A percentile compares a stretch with the other conserved stretches of the same genome.
Conservation (phyloP, 176 grass and related monocot species). For the Phyllostachys edulis region DNA sequence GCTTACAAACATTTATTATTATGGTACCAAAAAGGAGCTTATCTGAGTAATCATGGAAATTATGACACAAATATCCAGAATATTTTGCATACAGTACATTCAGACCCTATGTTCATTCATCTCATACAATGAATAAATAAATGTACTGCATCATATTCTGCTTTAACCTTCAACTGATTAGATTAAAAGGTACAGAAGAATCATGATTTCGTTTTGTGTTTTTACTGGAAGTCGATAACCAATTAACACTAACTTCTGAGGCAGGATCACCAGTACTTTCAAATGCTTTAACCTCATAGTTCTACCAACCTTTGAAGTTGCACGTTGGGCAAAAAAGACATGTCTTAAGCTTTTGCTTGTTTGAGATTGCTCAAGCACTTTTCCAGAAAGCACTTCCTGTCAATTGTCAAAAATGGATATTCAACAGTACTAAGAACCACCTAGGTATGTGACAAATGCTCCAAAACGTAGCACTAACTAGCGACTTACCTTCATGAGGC, state of each 20-base stretch:
- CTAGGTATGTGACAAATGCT: background rate
- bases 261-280: background rate
- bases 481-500: slow-evolving; percentile 71
- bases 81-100: background rate
- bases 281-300: background rate
- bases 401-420: slow-evolving; percentile 29
- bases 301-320: slow-evolving; percentile 78
- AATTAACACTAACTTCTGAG: slow-evolving; percentile 20
- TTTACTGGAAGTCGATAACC: slow-evolving; percentile 1
- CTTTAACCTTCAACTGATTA: background rate
- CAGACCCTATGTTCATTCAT: background rate
- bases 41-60: background rate
- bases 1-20: too few relatives aligned
- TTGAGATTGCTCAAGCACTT: slow-evolving; percentile 55
- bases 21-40: background rate
- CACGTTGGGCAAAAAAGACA: slow-evolving; percentile 82
- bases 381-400: slow-evolving; percentile 56
- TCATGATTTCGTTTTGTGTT: background rate
- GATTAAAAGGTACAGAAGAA: background rate
- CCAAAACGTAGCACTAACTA: background rate
- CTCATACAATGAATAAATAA: background rate
- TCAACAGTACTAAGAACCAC: slow-evolving; percentile 21
- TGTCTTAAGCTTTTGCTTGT: slow-evolving; percentile 85
- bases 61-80: background rate
- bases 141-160: background rate